Conservation (phyloP, 2,329 filamentous ascomycete species). For the Botryotinia convoluta region DNA sequence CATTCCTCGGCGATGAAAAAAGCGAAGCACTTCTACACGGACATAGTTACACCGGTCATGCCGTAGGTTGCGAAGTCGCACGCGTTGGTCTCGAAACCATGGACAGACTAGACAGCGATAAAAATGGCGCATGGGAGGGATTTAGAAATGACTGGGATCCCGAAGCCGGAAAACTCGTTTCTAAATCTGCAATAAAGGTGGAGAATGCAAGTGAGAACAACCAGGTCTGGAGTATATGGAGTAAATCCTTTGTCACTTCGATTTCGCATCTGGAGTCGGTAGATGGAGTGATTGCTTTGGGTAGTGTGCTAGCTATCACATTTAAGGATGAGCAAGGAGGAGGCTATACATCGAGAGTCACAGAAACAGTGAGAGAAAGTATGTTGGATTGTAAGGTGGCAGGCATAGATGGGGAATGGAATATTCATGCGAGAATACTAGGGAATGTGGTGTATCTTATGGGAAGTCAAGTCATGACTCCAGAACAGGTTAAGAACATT, state of each 20-base stretch:
- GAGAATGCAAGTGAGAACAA: neutral
- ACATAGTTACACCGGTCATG: conserved; percentile 83
- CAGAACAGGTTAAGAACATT: conserved; percentile 32
- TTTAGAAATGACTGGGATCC: conserved; percentile 51
- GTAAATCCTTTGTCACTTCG: conserved; percentile 53
- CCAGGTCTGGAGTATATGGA: conserved; percentile 69
- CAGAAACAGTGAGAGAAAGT: conserved; percentile 44
- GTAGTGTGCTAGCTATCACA: conserved; percentile 69
- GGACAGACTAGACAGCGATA: conserved; percentile 53
- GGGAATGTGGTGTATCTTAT: conserved; percentile 60
- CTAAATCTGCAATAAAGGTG: neutral
- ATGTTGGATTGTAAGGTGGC: conserved; percentile 14
- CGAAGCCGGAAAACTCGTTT: neutral
- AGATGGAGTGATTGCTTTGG: conserved; percentile 67
- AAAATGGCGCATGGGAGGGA: conserved; percentile 54
- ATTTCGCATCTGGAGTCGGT: conserved; percentile 58
- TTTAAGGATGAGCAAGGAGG: conserved; percentile 43
- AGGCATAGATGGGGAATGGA: conserved; percentile 34
- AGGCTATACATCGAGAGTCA: conserved; percentile 39
- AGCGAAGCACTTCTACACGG: conserved; percentile 77
- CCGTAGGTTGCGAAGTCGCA: conserved; percentile 77
- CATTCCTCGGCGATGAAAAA: conserved; percentile 71
- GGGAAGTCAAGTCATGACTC: conserved; percentile 47
- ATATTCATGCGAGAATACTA: conserved; percentile 53
- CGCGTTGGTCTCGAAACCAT: conserved; percentile 63